These are phyloP conservation scores for Colletotrichum cuscutae DNA, from an alignment of 2,329 filamentous ascomycete species.

Conservation along the genomic window DNA sequence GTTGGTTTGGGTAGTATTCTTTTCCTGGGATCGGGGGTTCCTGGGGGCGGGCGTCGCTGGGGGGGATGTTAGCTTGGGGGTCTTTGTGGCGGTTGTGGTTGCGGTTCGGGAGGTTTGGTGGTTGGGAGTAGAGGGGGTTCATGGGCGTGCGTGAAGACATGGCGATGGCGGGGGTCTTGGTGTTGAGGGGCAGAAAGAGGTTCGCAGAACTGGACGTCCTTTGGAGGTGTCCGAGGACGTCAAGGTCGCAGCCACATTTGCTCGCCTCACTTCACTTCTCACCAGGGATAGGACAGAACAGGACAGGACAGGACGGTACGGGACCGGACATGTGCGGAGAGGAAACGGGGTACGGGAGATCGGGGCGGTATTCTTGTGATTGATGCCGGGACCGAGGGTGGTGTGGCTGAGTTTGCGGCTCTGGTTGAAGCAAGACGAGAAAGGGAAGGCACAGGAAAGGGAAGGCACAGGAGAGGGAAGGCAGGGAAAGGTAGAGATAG, in stretches of 20 bases:
- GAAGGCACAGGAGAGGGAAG: background rate
- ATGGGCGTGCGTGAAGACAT: conserved; percentile 11
- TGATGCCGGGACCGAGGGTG: background rate
- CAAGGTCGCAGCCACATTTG: background rate
- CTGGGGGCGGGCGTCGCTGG: conserved; percentile 25
- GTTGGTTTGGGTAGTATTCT: conserved; percentile 55
- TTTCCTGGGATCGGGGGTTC: conserved; percentile 41
- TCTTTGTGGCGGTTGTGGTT: conserved; percentile 6
- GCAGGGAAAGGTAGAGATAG: background rate
- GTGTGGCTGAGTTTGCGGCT: conserved; percentile 8
- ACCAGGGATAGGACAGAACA: background rate
- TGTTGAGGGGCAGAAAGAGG: conserved; percentile 18
- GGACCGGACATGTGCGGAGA: background rate
- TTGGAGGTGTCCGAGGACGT: background rate
- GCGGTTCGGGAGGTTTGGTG: background rate
- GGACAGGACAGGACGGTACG: too few species aligned
- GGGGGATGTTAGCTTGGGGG: conserved; percentile 35
- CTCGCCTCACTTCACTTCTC: background rate
- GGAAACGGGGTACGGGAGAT: background rate
- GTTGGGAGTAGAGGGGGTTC: conserved; percentile 16
- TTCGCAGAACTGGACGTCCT: background rate
- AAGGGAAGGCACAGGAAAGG: background rate
- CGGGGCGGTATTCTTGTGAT: background rate
- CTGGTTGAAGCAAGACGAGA: background rate
- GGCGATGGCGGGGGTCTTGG: conserved; percentile 21